These are phyloP conservation scores for Wickerhamomyces mucosus DNA, from an alignment of 805 yeast species.

Conservation along the genomic window DNA sequence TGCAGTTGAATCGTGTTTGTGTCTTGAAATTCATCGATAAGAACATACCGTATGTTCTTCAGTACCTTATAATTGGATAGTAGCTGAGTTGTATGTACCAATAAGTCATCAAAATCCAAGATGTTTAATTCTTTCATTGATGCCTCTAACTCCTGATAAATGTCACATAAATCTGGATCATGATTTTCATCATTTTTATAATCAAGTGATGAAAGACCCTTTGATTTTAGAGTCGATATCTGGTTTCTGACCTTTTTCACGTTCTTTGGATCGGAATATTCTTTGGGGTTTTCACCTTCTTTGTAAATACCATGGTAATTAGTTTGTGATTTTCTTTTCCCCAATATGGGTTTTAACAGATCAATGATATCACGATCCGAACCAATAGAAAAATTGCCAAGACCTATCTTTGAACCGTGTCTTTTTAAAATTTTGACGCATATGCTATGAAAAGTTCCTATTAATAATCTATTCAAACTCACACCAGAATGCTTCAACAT, in stretches of 20 bases:
- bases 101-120: conserved; percentile 79
- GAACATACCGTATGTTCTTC: conserved; percentile 46
- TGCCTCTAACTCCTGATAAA: conserved; percentile 47
- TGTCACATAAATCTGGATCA: conserved; percentile 23
- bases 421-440: conserved; percentile 51
- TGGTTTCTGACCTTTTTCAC: conserved; percentile 6
- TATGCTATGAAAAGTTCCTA: conserved; percentile 89
- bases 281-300: conserved; percentile 1
- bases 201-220: conserved; percentile 36
- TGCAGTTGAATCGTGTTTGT: conserved; percentile 72
- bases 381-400: conserved; percentile 48
- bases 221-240: conserved; percentile 50
- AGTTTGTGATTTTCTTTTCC: too few species aligned
- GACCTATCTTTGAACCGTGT: too few species aligned
- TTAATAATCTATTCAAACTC: conserved; percentile 36
- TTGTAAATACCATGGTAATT: conserved; percentile 1
- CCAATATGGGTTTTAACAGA: conserved; percentile 31
- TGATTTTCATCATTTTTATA: conserved; percentile 21
- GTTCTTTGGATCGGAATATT: conserved; percentile 5
- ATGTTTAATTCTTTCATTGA: conserved; percentile 32
- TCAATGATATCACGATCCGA: conserved; percentile 53
- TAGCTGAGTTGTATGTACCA: conserved; percentile 45
- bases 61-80: conserved; percentile 22
- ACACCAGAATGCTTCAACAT: conserved; percentile 25
- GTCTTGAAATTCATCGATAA: conserved; percentile 94